Conservation (phyloP, 495 filamentous ascomycete genomes). For the Rhizodiscina lignyota region DNA sequence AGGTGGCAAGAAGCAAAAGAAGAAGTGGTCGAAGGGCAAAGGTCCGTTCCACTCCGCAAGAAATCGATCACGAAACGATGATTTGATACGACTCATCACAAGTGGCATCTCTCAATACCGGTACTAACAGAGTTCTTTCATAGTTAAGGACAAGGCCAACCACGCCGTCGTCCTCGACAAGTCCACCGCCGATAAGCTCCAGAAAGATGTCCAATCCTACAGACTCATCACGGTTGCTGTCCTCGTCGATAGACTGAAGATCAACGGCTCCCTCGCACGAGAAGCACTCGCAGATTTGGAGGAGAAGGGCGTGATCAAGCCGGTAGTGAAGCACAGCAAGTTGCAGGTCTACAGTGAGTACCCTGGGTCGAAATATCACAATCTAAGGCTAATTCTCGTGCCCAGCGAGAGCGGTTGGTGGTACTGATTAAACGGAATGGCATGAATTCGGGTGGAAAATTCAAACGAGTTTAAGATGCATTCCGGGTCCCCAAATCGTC, state of each 20-base stretch:
- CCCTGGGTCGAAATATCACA: not conserved
- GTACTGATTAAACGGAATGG: conserved; percentile 11
- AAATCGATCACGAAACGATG: not conserved
- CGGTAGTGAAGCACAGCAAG: conserved; percentile 90
- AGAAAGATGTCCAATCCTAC: conserved; percentile 99
- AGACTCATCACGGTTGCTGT: conserved; percentile 96
- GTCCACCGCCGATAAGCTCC: conserved; percentile 53
- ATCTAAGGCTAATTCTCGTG: not conserved
- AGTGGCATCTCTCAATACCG: conserved; percentile 3
- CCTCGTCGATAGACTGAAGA: conserved; percentile 98
- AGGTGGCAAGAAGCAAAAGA: conserved; percentile 96
- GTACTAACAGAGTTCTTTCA: conserved; percentile 5
- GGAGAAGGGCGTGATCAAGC: conserved; percentile 97
- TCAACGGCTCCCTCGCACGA: conserved; percentile 94
- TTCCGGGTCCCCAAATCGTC: no score
- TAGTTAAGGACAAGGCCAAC: conserved; percentile 99
- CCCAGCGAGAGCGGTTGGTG: conserved; percentile 20
- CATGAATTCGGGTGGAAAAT: not conserved
- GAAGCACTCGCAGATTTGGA: conserved; percentile 82
- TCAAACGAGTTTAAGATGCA: no score
- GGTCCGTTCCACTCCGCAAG: conserved; percentile 37
- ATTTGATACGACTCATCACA: not conserved
- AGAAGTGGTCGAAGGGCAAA: conserved; percentile 99
- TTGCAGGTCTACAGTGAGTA: conserved; percentile 95
- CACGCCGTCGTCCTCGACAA: conserved; percentile 75